A percentile compares a stretch with the other conserved stretches of the same genome.
phyloP scores from a whole-genome alignment of 129 eudicot species.

The Mikania micrantha region DNA sequence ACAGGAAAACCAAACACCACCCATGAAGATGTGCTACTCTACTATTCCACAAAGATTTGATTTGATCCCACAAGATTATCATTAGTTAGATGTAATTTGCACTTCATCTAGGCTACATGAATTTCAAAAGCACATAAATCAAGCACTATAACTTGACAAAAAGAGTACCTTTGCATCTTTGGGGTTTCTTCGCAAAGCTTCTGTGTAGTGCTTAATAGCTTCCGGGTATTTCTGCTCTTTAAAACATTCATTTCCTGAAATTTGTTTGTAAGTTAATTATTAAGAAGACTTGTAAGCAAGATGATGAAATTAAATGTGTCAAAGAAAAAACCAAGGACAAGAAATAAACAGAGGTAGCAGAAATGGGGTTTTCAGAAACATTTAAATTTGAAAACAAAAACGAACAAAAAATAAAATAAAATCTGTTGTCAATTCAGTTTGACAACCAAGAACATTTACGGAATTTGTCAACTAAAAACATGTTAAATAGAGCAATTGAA shows the following conservation, averaged over 20 bases:
- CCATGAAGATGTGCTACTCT: not conserved
- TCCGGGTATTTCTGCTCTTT: conserved; percentile 94
- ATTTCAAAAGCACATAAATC: not conserved
- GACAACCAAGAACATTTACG: not conserved
- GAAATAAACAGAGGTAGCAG: not conserved
- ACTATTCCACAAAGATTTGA: not conserved
- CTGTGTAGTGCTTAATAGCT: conserved; percentile 81
- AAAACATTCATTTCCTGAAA: conserved; percentile 74
- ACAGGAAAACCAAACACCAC: not conserved
- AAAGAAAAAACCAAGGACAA: not conserved
- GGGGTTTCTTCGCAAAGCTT: conserved; percentile 86
- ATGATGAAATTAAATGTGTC: not conserved
- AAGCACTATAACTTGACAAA: not conserved
- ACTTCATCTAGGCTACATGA: not conserved
- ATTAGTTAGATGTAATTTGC: not conserved
- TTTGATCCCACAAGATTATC: not conserved
- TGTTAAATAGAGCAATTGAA: too few relatives aligned
- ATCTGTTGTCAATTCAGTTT: not conserved
- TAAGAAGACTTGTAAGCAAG: not conserved
- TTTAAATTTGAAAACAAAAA: too few relatives aligned
- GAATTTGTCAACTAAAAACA: too few relatives aligned
- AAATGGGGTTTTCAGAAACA: too few relatives aligned
- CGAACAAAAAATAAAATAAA: too few relatives aligned
- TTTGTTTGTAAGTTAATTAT: not conserved
- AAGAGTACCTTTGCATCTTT: conserved; percentile 66